These are phyloP conservation scores for Colletotrichum spaethianum DNA, from an alignment of 2,329 filamentous ascomycete species.

Conservation along the genomic window DNA sequence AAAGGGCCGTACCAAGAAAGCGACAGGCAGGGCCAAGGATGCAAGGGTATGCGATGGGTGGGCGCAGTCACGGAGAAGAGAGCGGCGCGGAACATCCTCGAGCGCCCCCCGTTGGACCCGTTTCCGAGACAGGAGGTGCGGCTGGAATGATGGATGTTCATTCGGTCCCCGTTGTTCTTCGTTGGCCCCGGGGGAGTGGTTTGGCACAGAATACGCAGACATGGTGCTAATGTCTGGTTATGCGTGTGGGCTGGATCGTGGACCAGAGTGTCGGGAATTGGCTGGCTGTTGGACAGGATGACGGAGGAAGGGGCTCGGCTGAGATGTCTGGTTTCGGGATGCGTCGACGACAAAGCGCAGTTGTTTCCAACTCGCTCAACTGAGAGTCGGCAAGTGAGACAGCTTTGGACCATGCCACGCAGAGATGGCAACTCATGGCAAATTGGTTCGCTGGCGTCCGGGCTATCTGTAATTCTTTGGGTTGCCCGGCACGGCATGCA, in stretches of 20 bases:
- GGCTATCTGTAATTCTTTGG: not conserved
- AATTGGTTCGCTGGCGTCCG: not conserved
- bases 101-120: not conserved
- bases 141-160: slow-evolving; percentile 17
- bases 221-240: slow-evolving; percentile 13
- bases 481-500: not conserved
- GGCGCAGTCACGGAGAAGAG: not conserved
- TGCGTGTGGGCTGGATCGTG: slow-evolving; percentile 19
- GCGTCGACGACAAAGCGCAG: not conserved
- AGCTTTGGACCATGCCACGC: not conserved
- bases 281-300: slow-evolving; percentile 4
- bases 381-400: not conserved
- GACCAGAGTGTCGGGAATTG: slow-evolving; percentile 28
- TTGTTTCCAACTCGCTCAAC: not conserved
- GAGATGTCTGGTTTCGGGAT: not conserved
- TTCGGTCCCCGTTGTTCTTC: not conserved
- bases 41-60: not conserved
- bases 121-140: slow-evolving; percentile 2
- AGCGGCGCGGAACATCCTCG: not conserved
- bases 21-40: not conserved
- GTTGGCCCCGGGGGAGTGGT: slow-evolving; percentile 31
- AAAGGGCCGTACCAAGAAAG: not conserved
- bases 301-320: not conserved
- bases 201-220: slow-evolving; percentile 21
- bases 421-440: not conserved